Percentiles rank a stretch among this genome's conserved stretches.
Evolutionary conservation across 2,329 filamentous ascomycete species (phyloP).

Genomic region (Talaromyces sp.): DNA sequence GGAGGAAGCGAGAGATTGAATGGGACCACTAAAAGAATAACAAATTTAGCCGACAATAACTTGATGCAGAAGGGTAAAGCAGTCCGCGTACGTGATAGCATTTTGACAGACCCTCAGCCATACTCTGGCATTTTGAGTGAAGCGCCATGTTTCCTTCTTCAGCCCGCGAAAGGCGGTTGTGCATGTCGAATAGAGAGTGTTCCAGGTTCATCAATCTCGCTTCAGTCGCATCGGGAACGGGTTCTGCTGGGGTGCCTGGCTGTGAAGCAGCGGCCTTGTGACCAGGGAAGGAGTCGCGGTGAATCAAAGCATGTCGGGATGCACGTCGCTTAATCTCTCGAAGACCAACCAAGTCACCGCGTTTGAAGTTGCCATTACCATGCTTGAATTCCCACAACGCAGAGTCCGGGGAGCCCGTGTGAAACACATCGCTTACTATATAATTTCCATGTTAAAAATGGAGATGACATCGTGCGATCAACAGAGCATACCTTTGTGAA

Average conservation of each 20-base stretch:
- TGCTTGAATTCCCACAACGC: slow-evolving; percentile 99
- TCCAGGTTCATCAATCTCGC: slow-evolving; percentile 75
- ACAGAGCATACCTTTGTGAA: slow-evolving; percentile 82
- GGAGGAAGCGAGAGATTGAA: slow-evolving; percentile 75
- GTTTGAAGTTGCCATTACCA: slow-evolving; percentile 94
- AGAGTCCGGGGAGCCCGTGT: slow-evolving; percentile 89
- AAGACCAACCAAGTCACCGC: slow-evolving; percentile 85
- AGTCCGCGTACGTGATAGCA: slow-evolving; percentile 62
- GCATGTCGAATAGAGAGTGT: slow-evolving; percentile 79
- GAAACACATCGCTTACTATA: slow-evolving; percentile 94
- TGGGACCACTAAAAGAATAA: slow-evolving; percentile 68
- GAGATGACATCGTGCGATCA: not conserved
- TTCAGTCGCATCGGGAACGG: slow-evolving; percentile 78
- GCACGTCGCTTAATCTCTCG: slow-evolving; percentile 95
- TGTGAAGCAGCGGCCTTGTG: slow-evolving; percentile 76
- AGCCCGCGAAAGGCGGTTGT: slow-evolving; percentile 72
- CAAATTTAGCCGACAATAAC: not conserved
- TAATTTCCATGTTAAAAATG: slow-evolving; percentile 10
- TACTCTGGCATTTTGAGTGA: slow-evolving; percentile 76
- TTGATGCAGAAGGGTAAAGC: not conserved
- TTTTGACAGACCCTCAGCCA: slow-evolving; percentile 78
- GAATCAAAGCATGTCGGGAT: slow-evolving; percentile 88
- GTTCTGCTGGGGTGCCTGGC: slow-evolving; percentile 80
- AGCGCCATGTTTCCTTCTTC: slow-evolving; percentile 82
- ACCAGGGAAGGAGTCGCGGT: slow-evolving; percentile 82